phyloP scores from a whole-genome alignment of 2,329 filamentous ascomycete genomes.

The Apiospora phragmitis region DNA sequence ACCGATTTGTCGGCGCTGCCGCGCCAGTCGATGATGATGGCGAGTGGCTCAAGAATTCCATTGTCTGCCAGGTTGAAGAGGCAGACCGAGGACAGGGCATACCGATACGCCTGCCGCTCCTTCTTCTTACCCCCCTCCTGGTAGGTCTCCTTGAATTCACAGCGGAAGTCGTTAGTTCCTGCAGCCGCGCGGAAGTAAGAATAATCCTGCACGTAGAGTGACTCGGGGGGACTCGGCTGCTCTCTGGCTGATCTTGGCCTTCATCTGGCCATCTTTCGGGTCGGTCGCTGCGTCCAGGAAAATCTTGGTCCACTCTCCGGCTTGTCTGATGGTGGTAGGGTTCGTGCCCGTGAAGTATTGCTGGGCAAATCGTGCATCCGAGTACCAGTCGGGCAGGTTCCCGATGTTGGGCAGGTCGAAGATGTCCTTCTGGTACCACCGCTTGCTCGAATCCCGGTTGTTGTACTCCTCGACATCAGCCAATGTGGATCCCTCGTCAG shows the following conservation, averaged over 20 bases:
- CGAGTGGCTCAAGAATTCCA: slow-evolving; percentile 48
- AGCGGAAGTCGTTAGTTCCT: background rate
- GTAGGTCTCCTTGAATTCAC: slow-evolving; percentile 24
- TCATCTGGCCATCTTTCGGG: slow-evolving; percentile 33
- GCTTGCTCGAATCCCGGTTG: background rate
- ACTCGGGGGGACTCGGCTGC: slow-evolving; percentile 29
- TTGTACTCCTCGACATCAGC: slow-evolving; percentile 26
- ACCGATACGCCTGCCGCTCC: slow-evolving; percentile 27
- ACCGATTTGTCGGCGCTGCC: slow-evolving; percentile 43
- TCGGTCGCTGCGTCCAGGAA: slow-evolving; percentile 36
- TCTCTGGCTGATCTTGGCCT: slow-evolving; percentile 26
- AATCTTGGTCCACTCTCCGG: slow-evolving; percentile 27
- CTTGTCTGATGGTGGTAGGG: slow-evolving; percentile 39
- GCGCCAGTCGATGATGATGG: slow-evolving; percentile 49
- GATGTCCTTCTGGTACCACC: slow-evolving; percentile 1
- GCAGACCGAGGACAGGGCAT: slow-evolving; percentile 40
- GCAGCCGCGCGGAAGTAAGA: slow-evolving; percentile 41
- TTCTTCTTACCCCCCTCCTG: slow-evolving; percentile 28
- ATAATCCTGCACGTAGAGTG: slow-evolving; percentile 45
- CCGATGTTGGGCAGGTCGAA: slow-evolving; percentile 12
- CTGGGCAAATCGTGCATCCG: slow-evolving; percentile 45
- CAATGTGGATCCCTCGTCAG: slow-evolving; percentile 32
- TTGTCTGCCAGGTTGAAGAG: slow-evolving; percentile 44
- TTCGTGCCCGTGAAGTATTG: slow-evolving; percentile 46
- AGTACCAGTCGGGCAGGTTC: slow-evolving; percentile 37